Conservation (phyloP, 2,329 filamentous ascomycete species). For the Aulographum hederae region DNA sequence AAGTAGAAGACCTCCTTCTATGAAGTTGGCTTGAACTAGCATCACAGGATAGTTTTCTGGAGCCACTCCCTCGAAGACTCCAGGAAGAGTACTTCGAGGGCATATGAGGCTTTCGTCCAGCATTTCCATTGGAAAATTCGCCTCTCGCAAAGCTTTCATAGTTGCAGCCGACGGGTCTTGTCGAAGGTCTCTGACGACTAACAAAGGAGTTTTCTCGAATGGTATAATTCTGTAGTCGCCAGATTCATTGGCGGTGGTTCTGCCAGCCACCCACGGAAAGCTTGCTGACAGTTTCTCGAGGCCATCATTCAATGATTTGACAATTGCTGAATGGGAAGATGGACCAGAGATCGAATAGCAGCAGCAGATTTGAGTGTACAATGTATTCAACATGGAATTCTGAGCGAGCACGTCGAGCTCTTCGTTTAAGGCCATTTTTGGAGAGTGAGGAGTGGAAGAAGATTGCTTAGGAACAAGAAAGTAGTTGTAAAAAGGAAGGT, state of each 20-base stretch:
- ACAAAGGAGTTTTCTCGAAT: constrained; percentile 12
- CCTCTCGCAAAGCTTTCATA: constrained; percentile 19
- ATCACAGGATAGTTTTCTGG: constrained; percentile 19
- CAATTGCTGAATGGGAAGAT: constrained; percentile 9
- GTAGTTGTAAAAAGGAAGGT: too few relatives aligned
- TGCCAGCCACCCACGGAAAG: constrained; percentile 31
- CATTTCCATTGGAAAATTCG: constrained; percentile 28
- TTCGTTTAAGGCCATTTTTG: too few relatives aligned
- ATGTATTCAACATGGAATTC: too few relatives aligned
- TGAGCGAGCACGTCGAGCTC: too few relatives aligned
- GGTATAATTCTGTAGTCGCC: constrained; percentile 18
- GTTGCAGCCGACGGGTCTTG: constrained; percentile 17
- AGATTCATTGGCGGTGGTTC: constrained; percentile 11
- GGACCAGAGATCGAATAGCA: constrained; percentile 17
- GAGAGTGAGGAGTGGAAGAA: too few relatives aligned
- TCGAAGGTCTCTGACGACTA: constrained; percentile 27
- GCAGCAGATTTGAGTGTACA: constrained; percentile 29
- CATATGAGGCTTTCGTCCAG: constrained; percentile 27
- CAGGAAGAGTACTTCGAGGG: constrained; percentile 22
- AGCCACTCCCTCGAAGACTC: constrained; percentile 6
- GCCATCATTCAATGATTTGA: constrained; percentile 16
- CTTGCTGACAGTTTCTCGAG: constrained; percentile 18
- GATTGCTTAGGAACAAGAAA: too few relatives aligned
- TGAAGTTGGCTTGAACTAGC: constrained; percentile 29
- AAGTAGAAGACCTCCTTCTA: constrained; percentile 30